Evolutionary conservation across 768 basidiomycete genomes (phyloP).

Genomic region (Podaxis carcinomalis): DNA sequence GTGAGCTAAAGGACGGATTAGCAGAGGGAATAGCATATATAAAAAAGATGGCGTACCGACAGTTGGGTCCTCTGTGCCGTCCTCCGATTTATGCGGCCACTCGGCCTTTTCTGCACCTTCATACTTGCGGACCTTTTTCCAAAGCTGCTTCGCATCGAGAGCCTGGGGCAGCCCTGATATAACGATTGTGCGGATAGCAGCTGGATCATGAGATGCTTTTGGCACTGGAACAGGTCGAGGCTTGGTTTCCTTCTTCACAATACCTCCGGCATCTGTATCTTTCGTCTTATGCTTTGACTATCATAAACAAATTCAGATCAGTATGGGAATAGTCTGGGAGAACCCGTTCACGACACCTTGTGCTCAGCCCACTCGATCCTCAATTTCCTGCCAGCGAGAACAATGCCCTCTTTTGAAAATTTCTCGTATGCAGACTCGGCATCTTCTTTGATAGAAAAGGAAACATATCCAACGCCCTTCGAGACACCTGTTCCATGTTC

Average conservation of each 20-base stretch:
- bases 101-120: constrained; percentile 72
- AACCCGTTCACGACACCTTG: constrained; percentile 46
- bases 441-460: constrained; percentile 87
- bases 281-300: constrained; percentile 25
- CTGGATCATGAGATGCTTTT: constrained; percentile 53
- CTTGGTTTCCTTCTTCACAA: constrained; percentile 35
- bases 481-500: constrained; percentile 71
- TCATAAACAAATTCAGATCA: neutral
- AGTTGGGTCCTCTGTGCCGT: constrained; percentile 40
- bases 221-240: constrained; percentile 29
- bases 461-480: constrained; percentile 96
- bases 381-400: constrained; percentile 62
- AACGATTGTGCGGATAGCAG: constrained; percentile 80
- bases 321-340: neutral
- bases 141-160: constrained; percentile 62
- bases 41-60: constrained; percentile 36
- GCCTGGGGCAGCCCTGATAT: constrained; percentile 67
- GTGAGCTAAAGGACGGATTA: constrained; percentile 44
- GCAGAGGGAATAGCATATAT: neutral
- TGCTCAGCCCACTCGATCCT: constrained; percentile 78
- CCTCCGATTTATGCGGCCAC: constrained; percentile 55
- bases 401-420: constrained; percentile 60
- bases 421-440: constrained; percentile 70
- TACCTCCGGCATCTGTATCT: constrained; percentile 28
- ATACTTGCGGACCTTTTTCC: constrained; percentile 86